Conservation (phyloP, 2,329 filamentous ascomycete species). For the Penicillium sp. region DNA sequence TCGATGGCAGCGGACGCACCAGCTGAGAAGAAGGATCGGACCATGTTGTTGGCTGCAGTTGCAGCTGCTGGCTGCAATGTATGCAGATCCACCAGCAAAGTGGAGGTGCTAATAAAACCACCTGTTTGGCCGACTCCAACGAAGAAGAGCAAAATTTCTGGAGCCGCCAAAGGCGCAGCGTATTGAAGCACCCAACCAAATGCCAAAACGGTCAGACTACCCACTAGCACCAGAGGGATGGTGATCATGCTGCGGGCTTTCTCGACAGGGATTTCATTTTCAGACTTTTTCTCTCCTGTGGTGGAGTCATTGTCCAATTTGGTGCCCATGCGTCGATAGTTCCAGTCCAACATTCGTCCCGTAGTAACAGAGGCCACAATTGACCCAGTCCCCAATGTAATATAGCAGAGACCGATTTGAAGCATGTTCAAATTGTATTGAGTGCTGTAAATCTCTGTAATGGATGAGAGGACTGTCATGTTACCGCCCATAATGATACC, state of each 20-base stretch:
- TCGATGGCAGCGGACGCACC: conserved; percentile 21
- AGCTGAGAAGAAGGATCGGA: conserved; percentile 22
- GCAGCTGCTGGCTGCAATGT: conserved; percentile 17
- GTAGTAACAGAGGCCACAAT: conserved; percentile 24
- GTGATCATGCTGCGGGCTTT: conserved; percentile 27
- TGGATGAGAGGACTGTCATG: conserved; percentile 34
- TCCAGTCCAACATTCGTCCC: conserved; percentile 26
- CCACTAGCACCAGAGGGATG: conserved; percentile 23
- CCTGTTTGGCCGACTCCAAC: conserved; percentile 19
- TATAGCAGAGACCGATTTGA: conserved; percentile 40
- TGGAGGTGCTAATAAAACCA: conserved; percentile 19
- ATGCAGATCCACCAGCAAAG: conserved; percentile 19
- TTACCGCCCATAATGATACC: conserved; percentile 22
- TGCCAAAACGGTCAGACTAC: conserved; percentile 22
- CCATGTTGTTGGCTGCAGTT: conserved; percentile 24
- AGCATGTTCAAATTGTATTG: conserved; percentile 39
- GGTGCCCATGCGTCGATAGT: conserved; percentile 25
- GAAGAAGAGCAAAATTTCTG: conserved; percentile 20
- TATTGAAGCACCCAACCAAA: conserved; percentile 24
- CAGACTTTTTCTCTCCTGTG: conserved; percentile 3
- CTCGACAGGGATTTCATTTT: conserved; percentile 24
- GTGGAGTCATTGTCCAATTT: background rate
- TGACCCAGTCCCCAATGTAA: conserved; percentile 34
- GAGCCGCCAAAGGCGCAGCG: conserved; percentile 13
- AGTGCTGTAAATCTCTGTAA: conserved; percentile 21